Evolutionary conservation across 208 protist species (phyloP).

Genomic region (Trypanosoma rangeli): DNA sequence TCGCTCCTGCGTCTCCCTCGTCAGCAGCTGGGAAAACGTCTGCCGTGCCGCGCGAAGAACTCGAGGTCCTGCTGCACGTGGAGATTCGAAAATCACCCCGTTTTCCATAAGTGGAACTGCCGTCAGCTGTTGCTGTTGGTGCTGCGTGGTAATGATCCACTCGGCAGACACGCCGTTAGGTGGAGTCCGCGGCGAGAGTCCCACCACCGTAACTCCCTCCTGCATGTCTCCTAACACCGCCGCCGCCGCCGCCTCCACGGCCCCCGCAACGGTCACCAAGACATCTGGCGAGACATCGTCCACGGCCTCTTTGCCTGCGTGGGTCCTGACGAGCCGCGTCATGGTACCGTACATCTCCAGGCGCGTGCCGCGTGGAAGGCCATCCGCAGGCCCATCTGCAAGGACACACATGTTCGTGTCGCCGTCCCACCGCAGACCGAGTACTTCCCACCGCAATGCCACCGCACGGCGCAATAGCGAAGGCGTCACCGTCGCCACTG

Average conservation of each 20-base stretch:
- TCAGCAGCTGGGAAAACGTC: conserved; percentile 53
- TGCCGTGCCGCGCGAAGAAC: conserved; percentile 62
- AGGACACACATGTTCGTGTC: conserved; percentile 72
- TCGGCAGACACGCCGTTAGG: not conserved
- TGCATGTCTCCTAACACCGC: not conserved
- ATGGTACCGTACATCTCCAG: conserved; percentile 62
- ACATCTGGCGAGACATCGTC: not conserved
- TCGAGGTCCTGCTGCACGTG: conserved; percentile 52
- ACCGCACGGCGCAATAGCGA: conserved; percentile 12
- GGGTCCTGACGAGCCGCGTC: conserved; percentile 46
- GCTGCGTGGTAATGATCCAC: not conserved
- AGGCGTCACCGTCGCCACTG: not conserved
- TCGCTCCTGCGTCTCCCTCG: conserved; percentile 26
- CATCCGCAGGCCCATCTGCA: conserved; percentile 64
- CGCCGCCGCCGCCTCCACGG: conserved; percentile 1
- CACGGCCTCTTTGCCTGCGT: conserved; percentile 14
- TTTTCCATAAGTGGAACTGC: conserved; percentile 56
- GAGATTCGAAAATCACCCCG: conserved; percentile 55
- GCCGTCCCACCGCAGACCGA: conserved; percentile 20
- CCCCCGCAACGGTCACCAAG: not conserved
- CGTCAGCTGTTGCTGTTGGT: conserved; percentile 12
- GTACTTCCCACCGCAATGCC: conserved; percentile 16
- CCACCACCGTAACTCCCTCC: not conserved
- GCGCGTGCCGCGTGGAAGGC: conserved; percentile 56
- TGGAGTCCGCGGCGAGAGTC: not conserved